phyloP scores from a whole-genome alignment of 2,329 filamentous ascomycete species.

The Bipolaris victoriae region DNA sequence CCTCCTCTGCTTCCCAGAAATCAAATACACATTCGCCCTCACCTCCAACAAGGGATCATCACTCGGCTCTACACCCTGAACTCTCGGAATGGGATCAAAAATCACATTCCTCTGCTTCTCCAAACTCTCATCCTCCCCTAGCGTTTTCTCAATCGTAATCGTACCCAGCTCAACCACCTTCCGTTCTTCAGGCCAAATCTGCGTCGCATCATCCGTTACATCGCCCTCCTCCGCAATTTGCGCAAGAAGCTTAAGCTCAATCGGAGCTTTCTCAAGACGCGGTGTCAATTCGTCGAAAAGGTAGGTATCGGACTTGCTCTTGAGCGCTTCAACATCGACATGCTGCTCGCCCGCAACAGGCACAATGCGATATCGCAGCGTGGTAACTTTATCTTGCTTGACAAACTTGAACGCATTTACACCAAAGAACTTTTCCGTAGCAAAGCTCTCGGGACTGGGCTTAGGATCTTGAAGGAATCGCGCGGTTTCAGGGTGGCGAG shows the following conservation, averaged over 20 bases:
- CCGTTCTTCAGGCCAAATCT: slow-evolving; percentile 61
- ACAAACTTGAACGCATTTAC: slow-evolving; percentile 60
- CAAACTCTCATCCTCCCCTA: slow-evolving; percentile 50
- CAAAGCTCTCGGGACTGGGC: slow-evolving; percentile 58
- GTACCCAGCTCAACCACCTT: slow-evolving; percentile 59
- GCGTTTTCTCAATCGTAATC: slow-evolving; percentile 53
- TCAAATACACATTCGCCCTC: slow-evolving; percentile 62
- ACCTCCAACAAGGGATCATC: slow-evolving; percentile 64
- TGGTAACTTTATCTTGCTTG: slow-evolving; percentile 51
- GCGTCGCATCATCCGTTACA: slow-evolving; percentile 56
- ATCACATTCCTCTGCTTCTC: slow-evolving; percentile 60
- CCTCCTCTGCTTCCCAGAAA: slow-evolving; percentile 61
- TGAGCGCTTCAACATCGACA: slow-evolving; percentile 49
- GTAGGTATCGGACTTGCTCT: slow-evolving; percentile 52
- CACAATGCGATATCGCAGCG: slow-evolving; percentile 57
- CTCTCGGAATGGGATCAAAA: slow-evolving; percentile 64
- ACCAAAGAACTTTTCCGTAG: slow-evolving; percentile 56
- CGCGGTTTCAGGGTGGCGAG: slow-evolving; percentile 54
- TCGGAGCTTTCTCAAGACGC: slow-evolving; percentile 44
- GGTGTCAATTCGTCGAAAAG: slow-evolving; percentile 57
- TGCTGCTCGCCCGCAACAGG: slow-evolving; percentile 54
- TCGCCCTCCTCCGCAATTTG: slow-evolving; percentile 60
- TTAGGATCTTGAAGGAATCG: slow-evolving; percentile 59
- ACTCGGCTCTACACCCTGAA: slow-evolving; percentile 60
- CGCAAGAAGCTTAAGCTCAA: slow-evolving; percentile 57